These are phyloP conservation scores for Calonectria naviculata DNA, from an alignment of 2,329 filamentous ascomycete species.

Conservation along the genomic window DNA sequence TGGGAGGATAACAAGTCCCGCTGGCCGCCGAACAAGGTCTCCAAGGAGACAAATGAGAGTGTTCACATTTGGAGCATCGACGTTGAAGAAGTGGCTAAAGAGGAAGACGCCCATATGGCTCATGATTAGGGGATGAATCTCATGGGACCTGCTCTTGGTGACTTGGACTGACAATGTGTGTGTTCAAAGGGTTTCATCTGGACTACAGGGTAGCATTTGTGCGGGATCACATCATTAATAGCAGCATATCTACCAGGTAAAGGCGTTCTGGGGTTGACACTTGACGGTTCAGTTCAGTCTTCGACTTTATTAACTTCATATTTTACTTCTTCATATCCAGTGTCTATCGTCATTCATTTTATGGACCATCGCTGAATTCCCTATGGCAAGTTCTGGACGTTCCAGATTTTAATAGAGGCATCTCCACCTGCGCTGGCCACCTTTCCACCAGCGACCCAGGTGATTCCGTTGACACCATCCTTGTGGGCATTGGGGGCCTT, in stretches of 20 bases:
- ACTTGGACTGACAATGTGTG: neutral
- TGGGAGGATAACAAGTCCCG: slow-evolving; percentile 48
- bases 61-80: slow-evolving; percentile 50
- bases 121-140: slow-evolving; percentile 48
- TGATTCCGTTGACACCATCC: slow-evolving; percentile 90
- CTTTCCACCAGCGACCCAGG: slow-evolving; percentile 78
- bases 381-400: slow-evolving; percentile 50
- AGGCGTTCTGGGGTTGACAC: slow-evolving; percentile 1
- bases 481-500: slow-evolving; percentile 93
- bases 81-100: slow-evolving; percentile 45
- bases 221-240: neutral
- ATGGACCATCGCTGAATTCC: neutral
- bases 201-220: neutral
- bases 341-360: slow-evolving; percentile 17
- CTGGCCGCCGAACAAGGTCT: slow-evolving; percentile 46
- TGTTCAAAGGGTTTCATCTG: neutral
- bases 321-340: slow-evolving; percentile 16
- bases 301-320: slow-evolving; percentile 10
- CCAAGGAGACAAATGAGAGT: slow-evolving; percentile 23
- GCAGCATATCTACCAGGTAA: neutral
- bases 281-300: slow-evolving; percentile 9
- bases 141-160: slow-evolving; percentile 7
- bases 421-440: slow-evolving; percentile 87
- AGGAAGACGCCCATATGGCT: slow-evolving; percentile 51
- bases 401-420: slow-evolving; percentile 92